Evolutionary conservation across 2,329 filamentous ascomycete genomes (phyloP).

Genomic region (Sporothrix protearum): DNA sequence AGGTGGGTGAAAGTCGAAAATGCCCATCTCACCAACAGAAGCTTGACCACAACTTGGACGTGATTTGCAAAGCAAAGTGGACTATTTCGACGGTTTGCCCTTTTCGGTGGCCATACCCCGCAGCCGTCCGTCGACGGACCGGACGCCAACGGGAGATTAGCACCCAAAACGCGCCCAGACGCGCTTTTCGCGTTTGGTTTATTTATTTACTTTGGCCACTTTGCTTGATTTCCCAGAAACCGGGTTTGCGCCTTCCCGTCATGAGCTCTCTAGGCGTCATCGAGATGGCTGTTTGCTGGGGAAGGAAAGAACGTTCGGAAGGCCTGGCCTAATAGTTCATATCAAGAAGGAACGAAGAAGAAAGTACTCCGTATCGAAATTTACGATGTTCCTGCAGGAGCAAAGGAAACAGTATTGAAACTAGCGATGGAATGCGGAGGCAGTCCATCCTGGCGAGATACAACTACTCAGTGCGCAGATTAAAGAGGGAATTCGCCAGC

Average conservation of each 20-base stretch:
- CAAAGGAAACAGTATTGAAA: neutral
- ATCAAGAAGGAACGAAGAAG: neutral
- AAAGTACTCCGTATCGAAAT: neutral
- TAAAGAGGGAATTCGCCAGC: neutral
- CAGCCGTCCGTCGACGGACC: neutral
- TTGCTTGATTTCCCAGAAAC: neutral
- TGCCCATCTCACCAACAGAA: neutral
- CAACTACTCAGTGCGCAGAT: neutral
- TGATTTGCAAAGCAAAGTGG: neutral
- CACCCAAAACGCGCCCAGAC: slow-evolving; percentile 17
- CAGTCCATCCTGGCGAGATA: neutral
- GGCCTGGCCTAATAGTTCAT: neutral
- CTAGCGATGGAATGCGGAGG: neutral
- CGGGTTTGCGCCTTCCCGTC: neutral
- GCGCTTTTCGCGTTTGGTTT: slow-evolving; percentile 16
- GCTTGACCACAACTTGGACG: neutral
- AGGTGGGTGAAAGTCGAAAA: neutral
- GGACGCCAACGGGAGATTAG: slow-evolving; percentile 15
- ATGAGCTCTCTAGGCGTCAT: neutral
- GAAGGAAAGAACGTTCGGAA: neutral
- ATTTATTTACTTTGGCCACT: slow-evolving; percentile 6
- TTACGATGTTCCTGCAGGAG: neutral
- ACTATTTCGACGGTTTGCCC: neutral
- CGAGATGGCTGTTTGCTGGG: neutral
- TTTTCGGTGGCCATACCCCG: slow-evolving; percentile 12